These are phyloP conservation scores for Globisporangium emineosum DNA, from an alignment of 352 stramenopile species.

Conservation along the genomic window DNA sequence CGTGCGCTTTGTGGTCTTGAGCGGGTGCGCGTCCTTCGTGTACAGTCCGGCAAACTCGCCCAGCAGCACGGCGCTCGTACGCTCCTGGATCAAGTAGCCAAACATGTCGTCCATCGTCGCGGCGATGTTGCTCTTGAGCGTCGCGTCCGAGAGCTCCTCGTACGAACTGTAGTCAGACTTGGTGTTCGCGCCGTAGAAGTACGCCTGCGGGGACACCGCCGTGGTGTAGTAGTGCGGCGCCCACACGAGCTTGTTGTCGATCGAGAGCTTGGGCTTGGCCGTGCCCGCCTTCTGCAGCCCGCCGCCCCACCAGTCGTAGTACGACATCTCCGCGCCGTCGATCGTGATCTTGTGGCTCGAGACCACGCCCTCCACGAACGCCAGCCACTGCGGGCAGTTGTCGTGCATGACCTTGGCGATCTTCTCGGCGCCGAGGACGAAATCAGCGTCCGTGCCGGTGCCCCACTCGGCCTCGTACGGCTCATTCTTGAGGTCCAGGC, in stretches of 20 bases:
- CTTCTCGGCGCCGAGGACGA: conserved; percentile 57
- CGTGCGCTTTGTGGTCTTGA: conserved; percentile 70
- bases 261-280: conserved; percentile 43
- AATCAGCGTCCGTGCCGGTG: conserved; percentile 60
- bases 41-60: conserved; percentile 78
- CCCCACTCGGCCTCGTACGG: conserved; percentile 66
- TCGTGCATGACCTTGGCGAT: conserved; percentile 76
- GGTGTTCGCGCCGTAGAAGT: conserved; percentile 71
- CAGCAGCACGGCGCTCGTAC: conserved; percentile 49
- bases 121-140: conserved; percentile 39
- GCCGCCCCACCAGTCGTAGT: conserved; percentile 83
- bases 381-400: conserved; percentile 73
- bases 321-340: conserved; percentile 40
- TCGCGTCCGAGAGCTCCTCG: conserved; percentile 58
- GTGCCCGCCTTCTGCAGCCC: conserved; percentile 58
- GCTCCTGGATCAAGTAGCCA: conserved; percentile 56
- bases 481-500: conserved; percentile 82
- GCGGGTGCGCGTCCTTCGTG: conserved; percentile 56
- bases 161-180: conserved; percentile 44
- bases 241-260: conserved; percentile 79
- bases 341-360: conserved; percentile 43
- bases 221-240: conserved; percentile 82
- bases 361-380: conserved; percentile 75
- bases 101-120: conserved; percentile 80
- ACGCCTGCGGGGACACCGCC: conserved; percentile 62